Evolutionary conservation across 495 filamentous ascomycete genomes (phyloP), one percentile per base, ranked within the genome.

Genomic region (Cladorrhinum samala): DNA sequence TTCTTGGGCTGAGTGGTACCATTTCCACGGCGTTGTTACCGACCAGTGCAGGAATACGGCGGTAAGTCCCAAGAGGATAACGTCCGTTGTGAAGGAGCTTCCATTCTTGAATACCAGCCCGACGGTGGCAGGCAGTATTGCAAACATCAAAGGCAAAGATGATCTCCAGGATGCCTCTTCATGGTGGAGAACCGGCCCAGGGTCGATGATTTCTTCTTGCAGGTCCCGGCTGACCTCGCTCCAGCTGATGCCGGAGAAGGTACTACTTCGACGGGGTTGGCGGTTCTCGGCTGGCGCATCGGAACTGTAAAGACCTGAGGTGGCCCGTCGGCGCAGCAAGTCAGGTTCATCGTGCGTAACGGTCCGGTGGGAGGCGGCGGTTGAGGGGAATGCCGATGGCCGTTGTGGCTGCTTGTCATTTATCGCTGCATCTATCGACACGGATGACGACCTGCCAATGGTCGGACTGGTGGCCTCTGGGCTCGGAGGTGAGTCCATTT

Each of bases 21-120:
- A 96, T 52, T 90, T 82, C 87, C 93, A 98, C 60, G 93, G 94
- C 51, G 91, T 69, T 50, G 88, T 84, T 6, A 96, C 84, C 17
- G 88, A 90, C 92, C 91, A 96, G 66, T 97, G 92, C 48, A 98
- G 74, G 58, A 97, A 95, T 4, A 96, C 77, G 0, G 85, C 86
- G 0, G 85, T 86, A 46, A 98, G 62, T 4, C 77, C 78, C 23
- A 98, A 69, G 42, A 97, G 74, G 20, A 90, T 85, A 8, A 93
- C 66, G 61, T 98, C 93, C 2, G 91, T 96, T 33, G 90, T 78
- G 50, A 96, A 76, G 2, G 82, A 77, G 56, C 84, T 83, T 3
- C 93, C 93, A 70, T 95, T 87, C 44, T 84, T 76, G 64, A 95
- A 93, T 50, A 97, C 75, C 39, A 96, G 67, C 0, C 91, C 93